Evolutionary conservation across 1,284 basidiomycete genomes (phyloP), one percentile per base, ranked within the genome.

Genomic region (Ganoderma sinense): DNA sequence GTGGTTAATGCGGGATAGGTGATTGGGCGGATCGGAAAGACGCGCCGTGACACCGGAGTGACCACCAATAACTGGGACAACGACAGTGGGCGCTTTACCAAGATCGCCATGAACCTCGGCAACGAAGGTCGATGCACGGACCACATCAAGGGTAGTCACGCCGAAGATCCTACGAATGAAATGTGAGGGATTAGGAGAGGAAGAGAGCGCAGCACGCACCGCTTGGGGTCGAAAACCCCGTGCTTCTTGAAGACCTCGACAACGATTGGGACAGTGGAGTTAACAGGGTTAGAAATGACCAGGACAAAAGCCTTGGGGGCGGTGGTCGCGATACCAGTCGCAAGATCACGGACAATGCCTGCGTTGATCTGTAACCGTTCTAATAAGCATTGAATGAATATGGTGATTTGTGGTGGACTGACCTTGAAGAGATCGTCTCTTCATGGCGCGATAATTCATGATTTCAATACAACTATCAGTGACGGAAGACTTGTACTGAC

Each of bases 101-200:
- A 86, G 84, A 77, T 91, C 87, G 64, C 90, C 91, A 67, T 91
- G 83, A 74, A 94, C 87, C 81, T 97, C 95, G 39, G 96, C 87
- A 65, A 98, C 92, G 83, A 99, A 99, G 68, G 96, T 97, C 20
- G 96, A 97, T 39, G 98, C 92, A 78, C 98, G 97, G 77, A 99
- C 96, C 73, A 99, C 97, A 82, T 99, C 97, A 73, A 99, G 90
- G 45, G 98, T 99, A 70, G 98, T 99, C 64, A 99, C 96, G 88
- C 97, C 98, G 80, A 99, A 99, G 74, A 99, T 82, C 76, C 96
- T 96, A 59, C 58, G 51, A 56, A 56, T 87, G 78, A 71, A 26
- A 83, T 81, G 59, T 71, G 48, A 58, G n/a, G 13, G 33, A 62
- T 26, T 62, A 23, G 66, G 60, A 53, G 53, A 51, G 4, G 3